A percentile compares a stretch with the other conserved stretches of the same genome.
Evolutionary conservation across 768 basidiomycete genomes (phyloP).

Genomic region (Dendrothele bispora): DNA sequence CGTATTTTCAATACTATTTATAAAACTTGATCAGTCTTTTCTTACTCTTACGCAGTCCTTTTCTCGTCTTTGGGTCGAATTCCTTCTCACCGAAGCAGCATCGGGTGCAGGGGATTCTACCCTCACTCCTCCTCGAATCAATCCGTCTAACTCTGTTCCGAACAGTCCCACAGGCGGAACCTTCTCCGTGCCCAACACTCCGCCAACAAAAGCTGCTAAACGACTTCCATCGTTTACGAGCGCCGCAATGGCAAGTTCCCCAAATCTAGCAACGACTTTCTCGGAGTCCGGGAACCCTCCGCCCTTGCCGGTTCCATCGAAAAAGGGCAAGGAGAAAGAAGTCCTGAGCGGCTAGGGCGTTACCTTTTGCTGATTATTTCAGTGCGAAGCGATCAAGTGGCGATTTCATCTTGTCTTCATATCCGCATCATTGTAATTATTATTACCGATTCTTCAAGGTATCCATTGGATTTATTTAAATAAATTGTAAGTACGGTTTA

Average conservation of each 20-base stretch:
- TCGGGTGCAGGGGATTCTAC: conserved; percentile 33
- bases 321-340: conserved; percentile 50
- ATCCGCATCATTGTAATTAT: too few species aligned
- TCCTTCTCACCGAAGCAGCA: conserved; percentile 88
- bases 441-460: too few species aligned
- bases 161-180: conserved; percentile 29
- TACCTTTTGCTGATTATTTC: too few species aligned
- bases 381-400: too few species aligned
- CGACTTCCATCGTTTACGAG: conserved; percentile 39
- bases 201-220: conserved; percentile 25
- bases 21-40: not conserved
- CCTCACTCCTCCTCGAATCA: conserved; percentile 24
- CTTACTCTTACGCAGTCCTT: conserved; percentile 72
- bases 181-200: conserved; percentile 17
- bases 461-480: too few species aligned
- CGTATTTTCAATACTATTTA: conserved; percentile 12
- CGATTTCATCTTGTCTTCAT: too few species aligned
- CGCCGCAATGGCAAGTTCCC: conserved; percentile 38
- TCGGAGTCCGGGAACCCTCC: conserved; percentile 31
- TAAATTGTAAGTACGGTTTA: too few species aligned
- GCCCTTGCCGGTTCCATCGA: too few species aligned
- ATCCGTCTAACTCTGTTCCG: conserved; percentile 38
- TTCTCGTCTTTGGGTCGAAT: conserved; percentile 97
- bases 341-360: too few species aligned
- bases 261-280: too few species aligned